Conservation (phyloP, 23 red algal species). For the Gracilaria caudata region DNA sequence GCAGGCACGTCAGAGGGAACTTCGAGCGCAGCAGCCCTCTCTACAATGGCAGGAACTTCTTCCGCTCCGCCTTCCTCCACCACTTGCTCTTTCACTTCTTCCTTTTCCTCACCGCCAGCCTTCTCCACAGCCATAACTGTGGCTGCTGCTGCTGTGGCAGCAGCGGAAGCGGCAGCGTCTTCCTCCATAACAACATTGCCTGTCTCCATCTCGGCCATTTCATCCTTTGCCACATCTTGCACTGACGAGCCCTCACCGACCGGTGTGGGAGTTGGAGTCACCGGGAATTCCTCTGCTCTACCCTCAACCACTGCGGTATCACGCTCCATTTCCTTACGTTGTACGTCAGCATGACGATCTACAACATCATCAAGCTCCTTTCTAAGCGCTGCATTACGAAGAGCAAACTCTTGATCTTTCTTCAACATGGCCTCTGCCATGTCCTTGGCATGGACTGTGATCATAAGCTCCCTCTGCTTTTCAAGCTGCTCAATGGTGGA, state of each 20-base stretch:
- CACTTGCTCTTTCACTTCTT: not conserved
- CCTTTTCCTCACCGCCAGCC: not conserved
- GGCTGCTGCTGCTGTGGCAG: not conserved
- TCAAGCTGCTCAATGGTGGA: slow-evolving; percentile 41
- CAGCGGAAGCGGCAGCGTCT: not conserved
- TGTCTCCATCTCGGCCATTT: not conserved
- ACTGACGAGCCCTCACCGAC: not conserved
- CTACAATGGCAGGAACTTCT: slow-evolving; percentile 12
- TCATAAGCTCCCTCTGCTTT: slow-evolving; percentile 20
- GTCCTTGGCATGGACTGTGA: slow-evolving; percentile 30
- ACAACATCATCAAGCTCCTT: slow-evolving; percentile 67
- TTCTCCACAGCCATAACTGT: not conserved
- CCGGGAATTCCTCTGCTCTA: not conserved
- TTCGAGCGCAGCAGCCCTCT: not conserved
- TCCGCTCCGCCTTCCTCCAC: not conserved
- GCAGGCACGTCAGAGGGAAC: not conserved
- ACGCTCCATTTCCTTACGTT: slow-evolving; percentile 25
- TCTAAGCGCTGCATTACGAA: slow-evolving; percentile 41
- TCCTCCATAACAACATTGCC: slow-evolving; percentile 22
- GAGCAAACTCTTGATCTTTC: slow-evolving; percentile 34
- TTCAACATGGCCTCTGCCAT: slow-evolving; percentile 38
- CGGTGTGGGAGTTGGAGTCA: slow-evolving; percentile 1
- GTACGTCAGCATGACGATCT: slow-evolving; percentile 44
- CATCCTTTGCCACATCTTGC: not conserved
- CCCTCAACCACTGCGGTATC: slow-evolving; percentile 14